phyloP scores from a whole-genome alignment of 768 basidiomycete species.

The Mycena floridula region DNA sequence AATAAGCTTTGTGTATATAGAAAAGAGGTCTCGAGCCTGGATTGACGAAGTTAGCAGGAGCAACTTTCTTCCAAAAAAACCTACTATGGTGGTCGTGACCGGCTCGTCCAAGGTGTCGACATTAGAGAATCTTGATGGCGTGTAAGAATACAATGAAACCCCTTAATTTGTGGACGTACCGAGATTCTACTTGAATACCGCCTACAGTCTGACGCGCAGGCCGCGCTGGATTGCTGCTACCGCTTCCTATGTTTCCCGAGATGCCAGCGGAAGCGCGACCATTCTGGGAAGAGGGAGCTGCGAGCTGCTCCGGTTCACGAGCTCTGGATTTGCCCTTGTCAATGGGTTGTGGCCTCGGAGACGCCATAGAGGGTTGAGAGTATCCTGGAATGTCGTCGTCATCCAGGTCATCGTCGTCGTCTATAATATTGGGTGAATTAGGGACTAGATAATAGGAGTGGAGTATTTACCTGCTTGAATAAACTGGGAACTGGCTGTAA shows the following conservation, averaged over 20 bases:
- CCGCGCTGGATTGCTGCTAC: conserved; percentile 25
- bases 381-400: conserved; percentile 80
- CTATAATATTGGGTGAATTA: conserved; percentile 21
- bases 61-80: conserved; percentile 18
- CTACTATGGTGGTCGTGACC: conserved; percentile 79
- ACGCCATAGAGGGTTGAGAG: conserved; percentile 51
- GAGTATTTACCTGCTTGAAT: conserved; percentile 65
- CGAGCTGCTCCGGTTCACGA: conserved; percentile 45
- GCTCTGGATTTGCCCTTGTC: conserved; percentile 75
- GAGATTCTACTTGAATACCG: conserved; percentile 85
- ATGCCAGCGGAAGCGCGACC: conserved; percentile 31
- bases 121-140: conserved; percentile 58
- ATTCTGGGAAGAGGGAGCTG: conserved; percentile 33
- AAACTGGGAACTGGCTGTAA: conserved; percentile 65
- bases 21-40: conserved; percentile 82
- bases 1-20: conserved; percentile 87
- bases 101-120: conserved; percentile 91
- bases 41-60: conserved; percentile 3
- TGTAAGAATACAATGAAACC: neutral
- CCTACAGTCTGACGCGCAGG: conserved; percentile 64
- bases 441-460: neutral
- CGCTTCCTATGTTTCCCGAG: conserved; percentile 71
- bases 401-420: conserved; percentile 80
- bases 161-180: conserved; percentile 38
- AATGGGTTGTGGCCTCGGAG: conserved; percentile 27